These are phyloP conservation scores for Acmispon strigosus DNA, from an alignment of 306 rosid genomes.

Conservation along the genomic window DNA sequence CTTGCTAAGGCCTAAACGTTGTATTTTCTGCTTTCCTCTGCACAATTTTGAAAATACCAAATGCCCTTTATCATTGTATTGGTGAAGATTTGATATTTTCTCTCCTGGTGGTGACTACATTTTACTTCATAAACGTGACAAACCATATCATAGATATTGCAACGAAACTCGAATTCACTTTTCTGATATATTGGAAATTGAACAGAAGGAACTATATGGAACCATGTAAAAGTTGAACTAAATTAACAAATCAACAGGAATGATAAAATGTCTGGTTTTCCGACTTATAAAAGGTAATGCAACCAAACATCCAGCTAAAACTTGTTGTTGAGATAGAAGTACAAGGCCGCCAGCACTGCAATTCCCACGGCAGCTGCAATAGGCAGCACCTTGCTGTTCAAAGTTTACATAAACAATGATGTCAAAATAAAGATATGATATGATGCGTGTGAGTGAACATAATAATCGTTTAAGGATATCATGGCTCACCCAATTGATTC, in stretches of 20 bases:
- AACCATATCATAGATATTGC: not conserved
- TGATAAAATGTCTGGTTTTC: not conserved
- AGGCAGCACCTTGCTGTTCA: conserved; percentile 69
- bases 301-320: conserved; percentile 2
- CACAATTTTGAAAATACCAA: not conserved
- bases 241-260: not conserved
- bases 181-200: not conserved
- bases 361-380: conserved; percentile 64
- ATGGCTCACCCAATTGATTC: conserved; percentile 62
- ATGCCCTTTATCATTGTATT: not conserved
- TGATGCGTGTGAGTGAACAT: not conserved
- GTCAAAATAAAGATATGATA: not conserved
- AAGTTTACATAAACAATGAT: not conserved
- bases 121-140: not conserved
- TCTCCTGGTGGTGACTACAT: not conserved
- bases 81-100: not conserved
- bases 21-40: not conserved
- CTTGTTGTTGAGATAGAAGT: conserved; percentile 55
- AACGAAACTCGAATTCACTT: not conserved
- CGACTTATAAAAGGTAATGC: not conserved
- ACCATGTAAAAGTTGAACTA: not conserved
- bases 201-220: not conserved
- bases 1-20: not conserved
- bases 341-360: conserved; percentile 70
- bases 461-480: not conserved